Conservation (phyloP, 148 eudicot species). For the Camellia lanceoleosa region DNA sequence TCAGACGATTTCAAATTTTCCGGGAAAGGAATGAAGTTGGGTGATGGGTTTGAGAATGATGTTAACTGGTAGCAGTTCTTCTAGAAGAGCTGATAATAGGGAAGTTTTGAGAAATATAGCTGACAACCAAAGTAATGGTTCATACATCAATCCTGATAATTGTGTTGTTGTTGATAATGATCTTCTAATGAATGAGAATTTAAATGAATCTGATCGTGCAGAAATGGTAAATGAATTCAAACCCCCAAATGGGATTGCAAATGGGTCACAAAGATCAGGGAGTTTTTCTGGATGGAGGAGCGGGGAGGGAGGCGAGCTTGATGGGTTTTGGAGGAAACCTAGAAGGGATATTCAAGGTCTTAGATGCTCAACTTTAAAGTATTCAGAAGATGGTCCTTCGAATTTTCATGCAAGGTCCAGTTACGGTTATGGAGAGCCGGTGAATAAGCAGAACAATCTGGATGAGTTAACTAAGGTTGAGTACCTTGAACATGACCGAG, state of each 20-base stretch:
- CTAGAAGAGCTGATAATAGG: slow-evolving; percentile 26
- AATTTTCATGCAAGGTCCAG: slow-evolving; percentile 19
- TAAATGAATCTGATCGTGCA: slow-evolving; percentile 20
- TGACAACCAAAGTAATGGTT: slow-evolving; percentile 33
- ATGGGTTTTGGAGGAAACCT: slow-evolving; percentile 34
- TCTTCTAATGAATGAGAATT: slow-evolving; percentile 14
- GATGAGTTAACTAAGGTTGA: slow-evolving; percentile 41
- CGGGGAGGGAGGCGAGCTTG: slow-evolving; percentile 34
- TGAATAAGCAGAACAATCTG: slow-evolving; percentile 27
- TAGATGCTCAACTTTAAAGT: slow-evolving; percentile 36
- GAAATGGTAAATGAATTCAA: slow-evolving; percentile 28
- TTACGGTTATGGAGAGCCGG: slow-evolving; percentile 25
- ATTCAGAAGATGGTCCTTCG: slow-evolving; percentile 52
- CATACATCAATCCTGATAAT: slow-evolving; percentile 21
- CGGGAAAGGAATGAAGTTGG: slow-evolving; percentile 30
- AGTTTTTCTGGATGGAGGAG: slow-evolving; percentile 33
- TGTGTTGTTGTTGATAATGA: slow-evolving; percentile 31
- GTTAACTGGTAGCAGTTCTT: slow-evolving; percentile 27
- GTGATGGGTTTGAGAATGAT: slow-evolving; percentile 44
- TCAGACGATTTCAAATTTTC: slow-evolving; percentile 27
- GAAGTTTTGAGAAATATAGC: slow-evolving; percentile 13
- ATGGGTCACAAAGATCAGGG: slow-evolving; percentile 34
- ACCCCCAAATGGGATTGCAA: slow-evolving; percentile 35
- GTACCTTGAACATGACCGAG: slow-evolving; percentile 52
- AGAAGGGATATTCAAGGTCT: slow-evolving; percentile 35